phyloP scores from a whole-genome alignment of 2,329 filamentous ascomycete genomes.

The Colletotrichum abscissum region DNA sequence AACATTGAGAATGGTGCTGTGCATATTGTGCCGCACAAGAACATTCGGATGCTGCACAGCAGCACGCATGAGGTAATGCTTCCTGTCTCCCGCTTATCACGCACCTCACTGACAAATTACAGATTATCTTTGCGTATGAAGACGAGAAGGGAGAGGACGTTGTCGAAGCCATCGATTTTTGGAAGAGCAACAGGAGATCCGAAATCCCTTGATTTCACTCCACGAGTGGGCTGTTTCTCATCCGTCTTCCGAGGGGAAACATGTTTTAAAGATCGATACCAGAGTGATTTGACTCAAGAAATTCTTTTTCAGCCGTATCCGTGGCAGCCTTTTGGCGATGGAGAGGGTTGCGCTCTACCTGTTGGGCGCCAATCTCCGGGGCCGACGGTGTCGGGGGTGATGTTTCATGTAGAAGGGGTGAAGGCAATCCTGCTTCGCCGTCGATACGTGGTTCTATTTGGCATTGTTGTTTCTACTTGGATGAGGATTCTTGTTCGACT shows the following conservation, averaged over 20 bases:
- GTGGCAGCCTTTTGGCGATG: neutral
- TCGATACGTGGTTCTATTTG: slow-evolving; percentile 22
- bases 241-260: slow-evolving; percentile 12
- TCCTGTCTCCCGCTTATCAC: neutral
- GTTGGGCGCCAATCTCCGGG: neutral
- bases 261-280: slow-evolving; percentile 36
- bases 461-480: slow-evolving; percentile 31
- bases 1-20: slow-evolving; percentile 95
- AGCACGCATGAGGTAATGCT: slow-evolving; percentile 90
- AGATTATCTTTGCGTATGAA: slow-evolving; percentile 99
- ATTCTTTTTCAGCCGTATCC: slow-evolving; percentile 21
- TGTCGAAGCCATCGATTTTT: slow-evolving; percentile 96
- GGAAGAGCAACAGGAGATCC: slow-evolving; percentile 74
- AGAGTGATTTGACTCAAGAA: slow-evolving; percentile 32
- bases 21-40: slow-evolving; percentile 95
- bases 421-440: slow-evolving; percentile 10
- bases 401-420: slow-evolving; percentile 10
- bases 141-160: slow-evolving; percentile 94
- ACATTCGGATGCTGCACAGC: slow-evolving; percentile 96
- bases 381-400: slow-evolving; percentile 12
- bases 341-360: slow-evolving; percentile 1
- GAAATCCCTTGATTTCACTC: slow-evolving; percentile 45
- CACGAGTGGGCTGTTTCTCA: slow-evolving; percentile 32
- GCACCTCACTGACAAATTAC: slow-evolving; percentile 29
- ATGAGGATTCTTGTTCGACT: slow-evolving; percentile 13